Evolutionary conservation across 768 basidiomycete species (phyloP).

Genomic region (Tylopilus rubrobrunneus): DNA sequence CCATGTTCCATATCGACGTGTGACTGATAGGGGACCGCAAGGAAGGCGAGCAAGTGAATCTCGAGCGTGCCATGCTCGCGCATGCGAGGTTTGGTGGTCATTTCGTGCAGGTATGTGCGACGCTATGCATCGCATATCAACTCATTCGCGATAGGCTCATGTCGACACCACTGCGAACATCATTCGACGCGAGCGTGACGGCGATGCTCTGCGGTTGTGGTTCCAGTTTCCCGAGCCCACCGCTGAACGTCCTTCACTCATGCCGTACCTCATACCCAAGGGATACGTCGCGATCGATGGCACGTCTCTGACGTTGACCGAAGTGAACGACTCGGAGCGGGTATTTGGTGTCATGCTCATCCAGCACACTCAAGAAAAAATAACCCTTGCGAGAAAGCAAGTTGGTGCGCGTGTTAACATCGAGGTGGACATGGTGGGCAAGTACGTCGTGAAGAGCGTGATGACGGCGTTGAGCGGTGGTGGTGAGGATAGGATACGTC

Average conservation of each 20-base stretch:
- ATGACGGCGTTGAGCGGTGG: conserved; percentile 57
- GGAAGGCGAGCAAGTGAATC: conserved; percentile 79
- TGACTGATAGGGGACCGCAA: conserved; percentile 61
- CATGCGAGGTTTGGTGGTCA: conserved; percentile 94
- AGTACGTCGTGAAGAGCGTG: conserved; percentile 86
- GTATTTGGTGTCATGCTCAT: conserved; percentile 94
- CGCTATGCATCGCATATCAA: not conserved
- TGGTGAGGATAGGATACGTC: conserved; percentile 44
- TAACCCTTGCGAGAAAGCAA: conserved; percentile 71
- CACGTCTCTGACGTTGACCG: conserved; percentile 86
- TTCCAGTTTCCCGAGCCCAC: conserved; percentile 73
- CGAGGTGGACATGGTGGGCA: conserved; percentile 93
- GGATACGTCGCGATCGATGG: conserved; percentile 96
- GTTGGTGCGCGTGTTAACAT: conserved; percentile 86
- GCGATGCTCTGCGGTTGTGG: conserved; percentile 80
- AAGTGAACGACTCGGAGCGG: conserved; percentile 57
- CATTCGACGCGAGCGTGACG: conserved; percentile 61
- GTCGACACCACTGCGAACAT: conserved; percentile 87
- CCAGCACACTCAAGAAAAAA: conserved; percentile 86
- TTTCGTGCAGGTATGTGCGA: conserved; percentile 81
- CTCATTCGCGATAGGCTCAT: conserved; percentile 62
- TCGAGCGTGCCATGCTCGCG: conserved; percentile 92
- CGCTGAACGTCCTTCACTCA: conserved; percentile 53
- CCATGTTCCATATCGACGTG: conserved; percentile 4
- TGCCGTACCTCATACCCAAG: conserved; percentile 86